phyloP scores from a whole-genome alignment of 75 land plant species.

The Isoetes taiwanensis region DNA sequence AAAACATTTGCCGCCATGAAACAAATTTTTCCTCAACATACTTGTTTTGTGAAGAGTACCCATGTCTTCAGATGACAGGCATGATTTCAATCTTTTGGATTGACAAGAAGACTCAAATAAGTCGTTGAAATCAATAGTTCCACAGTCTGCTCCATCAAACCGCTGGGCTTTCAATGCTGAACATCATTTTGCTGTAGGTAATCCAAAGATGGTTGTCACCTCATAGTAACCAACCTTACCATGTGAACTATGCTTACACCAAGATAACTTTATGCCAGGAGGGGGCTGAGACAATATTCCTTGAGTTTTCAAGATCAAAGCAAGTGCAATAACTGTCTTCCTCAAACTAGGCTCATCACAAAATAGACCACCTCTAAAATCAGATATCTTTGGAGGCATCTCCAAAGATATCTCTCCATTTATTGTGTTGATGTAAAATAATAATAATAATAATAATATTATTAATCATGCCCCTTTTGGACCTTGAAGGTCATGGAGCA shows the following conservation, averaged over 20 bases:
- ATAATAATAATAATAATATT: too few species aligned
- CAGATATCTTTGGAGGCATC: conserved; percentile 40
- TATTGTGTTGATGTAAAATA: conserved; percentile 38
- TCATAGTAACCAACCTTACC: conserved; percentile 79
- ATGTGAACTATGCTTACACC: conserved; percentile 49
- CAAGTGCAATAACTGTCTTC: conserved; percentile 82
- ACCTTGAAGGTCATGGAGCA: too few species aligned
- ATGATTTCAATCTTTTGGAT: too few species aligned
- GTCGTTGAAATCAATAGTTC: too few species aligned
- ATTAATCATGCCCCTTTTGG: too few species aligned
- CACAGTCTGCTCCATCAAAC: too few species aligned
- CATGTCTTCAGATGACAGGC: too few species aligned
- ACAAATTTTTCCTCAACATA: too few species aligned
- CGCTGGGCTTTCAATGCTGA: conserved; percentile 26
- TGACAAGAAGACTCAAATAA: too few species aligned
- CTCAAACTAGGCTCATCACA: conserved; percentile 98
- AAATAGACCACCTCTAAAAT: conserved; percentile 85
- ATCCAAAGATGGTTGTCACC: conserved; percentile 20
- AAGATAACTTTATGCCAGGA: conserved; percentile 40
- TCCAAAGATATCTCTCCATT: conserved; percentile 66
- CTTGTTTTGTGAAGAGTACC: too few species aligned
- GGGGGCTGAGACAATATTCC: conserved; percentile 80
- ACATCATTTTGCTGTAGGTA: conserved; percentile 30
- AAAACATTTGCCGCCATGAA: too few species aligned
- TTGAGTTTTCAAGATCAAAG: conserved; percentile 84